phyloP scores from a whole-genome alignment of 768 basidiomycete genomes.

The Suillus variegatus region DNA sequence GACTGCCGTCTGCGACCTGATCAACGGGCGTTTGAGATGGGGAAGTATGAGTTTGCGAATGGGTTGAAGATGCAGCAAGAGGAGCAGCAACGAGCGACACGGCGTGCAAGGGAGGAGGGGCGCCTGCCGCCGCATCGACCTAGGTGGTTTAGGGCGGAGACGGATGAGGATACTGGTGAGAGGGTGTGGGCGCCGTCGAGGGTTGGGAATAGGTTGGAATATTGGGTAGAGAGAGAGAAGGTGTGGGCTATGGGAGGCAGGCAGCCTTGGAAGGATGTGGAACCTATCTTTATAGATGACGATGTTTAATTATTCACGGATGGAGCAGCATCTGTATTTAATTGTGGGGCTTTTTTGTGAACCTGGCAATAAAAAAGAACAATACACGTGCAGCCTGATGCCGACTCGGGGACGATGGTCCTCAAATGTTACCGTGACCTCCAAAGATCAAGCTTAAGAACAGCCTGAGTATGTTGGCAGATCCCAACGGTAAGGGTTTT shows the following conservation, averaged over 20 bases:
- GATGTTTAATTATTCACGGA: constrained; percentile 2
- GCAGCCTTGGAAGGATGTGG: constrained; percentile 64
- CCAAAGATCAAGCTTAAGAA: no score
- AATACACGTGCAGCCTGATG: no score
- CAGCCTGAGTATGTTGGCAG: no score
- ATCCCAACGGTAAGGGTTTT: no score
- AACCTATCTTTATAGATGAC: constrained; percentile 80
- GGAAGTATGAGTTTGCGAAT: constrained; percentile 82
- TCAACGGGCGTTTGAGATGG: constrained; percentile 92
- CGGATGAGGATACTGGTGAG: constrained; percentile 88
- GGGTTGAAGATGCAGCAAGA: constrained; percentile 79
- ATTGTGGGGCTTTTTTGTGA: no score
- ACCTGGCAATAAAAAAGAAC: no score
- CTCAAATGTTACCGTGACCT: no score
- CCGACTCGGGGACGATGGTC: no score
- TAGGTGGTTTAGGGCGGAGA: constrained; percentile 84
- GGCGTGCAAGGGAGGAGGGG: constrained; percentile 77
- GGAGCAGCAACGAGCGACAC: constrained; percentile 71
- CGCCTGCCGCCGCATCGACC: constrained; percentile 69
- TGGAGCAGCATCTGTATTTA: not conserved
- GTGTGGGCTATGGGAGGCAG: constrained; percentile 48
- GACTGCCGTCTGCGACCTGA: constrained; percentile 93
- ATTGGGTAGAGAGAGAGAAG: constrained; percentile 80
- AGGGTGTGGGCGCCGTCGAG: constrained; percentile 79
- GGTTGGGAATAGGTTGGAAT: constrained; percentile 59